These are phyloP conservation scores for Boletus reticuloceps DNA, from an alignment of 768 basidiomycete species.

Conservation along the genomic window DNA sequence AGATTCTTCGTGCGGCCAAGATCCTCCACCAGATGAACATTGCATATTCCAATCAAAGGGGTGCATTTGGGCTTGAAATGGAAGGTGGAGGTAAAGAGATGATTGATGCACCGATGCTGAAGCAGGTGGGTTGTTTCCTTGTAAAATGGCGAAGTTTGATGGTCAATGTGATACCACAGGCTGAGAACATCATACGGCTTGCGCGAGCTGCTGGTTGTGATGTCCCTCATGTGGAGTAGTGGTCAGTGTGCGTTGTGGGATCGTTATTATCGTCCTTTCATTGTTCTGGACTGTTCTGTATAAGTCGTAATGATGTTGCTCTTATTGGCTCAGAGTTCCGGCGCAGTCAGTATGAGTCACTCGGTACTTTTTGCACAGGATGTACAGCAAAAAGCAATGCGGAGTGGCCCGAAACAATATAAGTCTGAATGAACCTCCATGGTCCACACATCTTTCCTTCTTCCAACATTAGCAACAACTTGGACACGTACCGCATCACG, in stretches of 20 bases:
- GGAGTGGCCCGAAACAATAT: background rate
- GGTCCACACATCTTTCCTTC: background rate
- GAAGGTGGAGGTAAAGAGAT: constrained; percentile 62
- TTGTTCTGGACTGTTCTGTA: background rate
- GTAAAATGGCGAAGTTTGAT: background rate
- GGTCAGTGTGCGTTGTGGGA: too few species aligned
- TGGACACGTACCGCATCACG: background rate
- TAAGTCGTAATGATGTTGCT: too few species aligned
- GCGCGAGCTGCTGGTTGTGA: constrained; percentile 54
- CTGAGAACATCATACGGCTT: constrained; percentile 48
- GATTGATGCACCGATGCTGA: constrained; percentile 92
- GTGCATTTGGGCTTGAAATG: constrained; percentile 72
- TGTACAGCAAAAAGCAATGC: background rate
- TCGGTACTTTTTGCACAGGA: background rate
- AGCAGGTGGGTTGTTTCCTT: constrained; percentile 43
- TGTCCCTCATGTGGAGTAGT: constrained; percentile 43
- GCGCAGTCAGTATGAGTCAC: background rate
- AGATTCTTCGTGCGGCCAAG: constrained; percentile 72
- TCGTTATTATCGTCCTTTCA: background rate
- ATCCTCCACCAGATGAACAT: constrained; percentile 66
- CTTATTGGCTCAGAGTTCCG: background rate
- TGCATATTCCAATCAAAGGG: constrained; percentile 50
- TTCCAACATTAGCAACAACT: background rate
- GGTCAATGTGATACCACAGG: constrained; percentile 29
- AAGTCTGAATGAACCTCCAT: background rate